Percentiles rank a stretch among this genome's conserved stretches.
Conservation (phyloP, 345 rosid genomes). For the Theobroma cacao region DNA sequence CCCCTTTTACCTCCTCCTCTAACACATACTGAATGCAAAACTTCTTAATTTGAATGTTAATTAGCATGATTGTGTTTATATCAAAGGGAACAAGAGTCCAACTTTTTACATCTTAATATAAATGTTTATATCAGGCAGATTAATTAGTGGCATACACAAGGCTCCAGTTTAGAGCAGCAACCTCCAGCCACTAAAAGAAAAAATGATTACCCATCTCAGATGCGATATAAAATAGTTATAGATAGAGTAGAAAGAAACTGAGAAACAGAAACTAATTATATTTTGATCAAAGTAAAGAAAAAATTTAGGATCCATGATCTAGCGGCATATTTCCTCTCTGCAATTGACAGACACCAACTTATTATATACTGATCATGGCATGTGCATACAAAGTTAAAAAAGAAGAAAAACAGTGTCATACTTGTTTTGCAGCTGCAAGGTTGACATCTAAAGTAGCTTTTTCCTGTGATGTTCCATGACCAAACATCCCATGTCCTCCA, state of each 20-base stretch:
- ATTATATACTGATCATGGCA: background rate
- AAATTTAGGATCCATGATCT: background rate
- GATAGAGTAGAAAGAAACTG: background rate
- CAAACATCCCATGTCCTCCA: conserved; percentile 96
- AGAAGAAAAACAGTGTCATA: conserved; percentile 27
- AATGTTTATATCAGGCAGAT: background rate
- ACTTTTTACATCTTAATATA: background rate
- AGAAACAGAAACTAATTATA: background rate
- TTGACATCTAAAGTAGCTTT: conserved; percentile 91
- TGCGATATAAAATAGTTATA: background rate
- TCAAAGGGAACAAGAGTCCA: background rate
- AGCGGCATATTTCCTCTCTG: background rate
- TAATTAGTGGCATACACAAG: background rate
- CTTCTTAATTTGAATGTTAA: background rate
- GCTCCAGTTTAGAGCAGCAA: background rate
- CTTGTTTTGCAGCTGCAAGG: conserved; percentile 92
- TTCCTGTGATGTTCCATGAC: conserved; percentile 87
- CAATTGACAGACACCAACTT: background rate
- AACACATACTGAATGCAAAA: background rate
- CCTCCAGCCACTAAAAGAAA: background rate
- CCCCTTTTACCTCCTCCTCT: background rate
- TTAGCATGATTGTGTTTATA: background rate
- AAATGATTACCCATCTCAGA: background rate
- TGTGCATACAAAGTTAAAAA: conserved; percentile 1
- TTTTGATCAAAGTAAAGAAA: background rate